phyloP scores from a whole-genome alignment of 345 rosid species.

The Aurinia saxatilis region DNA sequence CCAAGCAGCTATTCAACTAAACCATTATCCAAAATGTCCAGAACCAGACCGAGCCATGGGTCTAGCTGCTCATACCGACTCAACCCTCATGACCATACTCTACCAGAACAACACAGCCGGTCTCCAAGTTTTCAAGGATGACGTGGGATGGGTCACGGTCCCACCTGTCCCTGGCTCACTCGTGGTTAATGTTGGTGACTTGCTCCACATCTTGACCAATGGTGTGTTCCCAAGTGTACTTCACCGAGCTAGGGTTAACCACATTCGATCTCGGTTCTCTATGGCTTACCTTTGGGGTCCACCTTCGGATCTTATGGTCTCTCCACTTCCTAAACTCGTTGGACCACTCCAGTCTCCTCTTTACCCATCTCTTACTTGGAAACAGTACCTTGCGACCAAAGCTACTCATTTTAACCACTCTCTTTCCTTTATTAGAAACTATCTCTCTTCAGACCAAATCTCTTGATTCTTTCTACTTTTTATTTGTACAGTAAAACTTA shows the following conservation, averaged over 20 bases:
- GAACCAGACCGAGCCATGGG: constrained; percentile 95
- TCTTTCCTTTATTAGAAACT: constrained; percentile 25
- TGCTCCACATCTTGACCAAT: constrained; percentile 76
- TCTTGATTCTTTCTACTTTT: background rate
- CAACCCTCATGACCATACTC: constrained; percentile 71
- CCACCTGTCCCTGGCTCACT: constrained; percentile 57
- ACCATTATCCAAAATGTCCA: constrained; percentile 81
- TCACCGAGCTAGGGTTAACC: constrained; percentile 80
- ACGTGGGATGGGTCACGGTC: constrained; percentile 64
- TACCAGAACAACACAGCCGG: constrained; percentile 66
- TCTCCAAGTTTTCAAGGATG: constrained; percentile 58
- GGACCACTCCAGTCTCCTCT: constrained; percentile 55
- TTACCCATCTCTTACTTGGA: constrained; percentile 74
- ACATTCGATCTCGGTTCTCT: constrained; percentile 41
- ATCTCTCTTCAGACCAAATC: constrained; percentile 2
- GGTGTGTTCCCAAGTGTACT: constrained; percentile 67
- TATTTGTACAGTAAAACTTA: background rate
- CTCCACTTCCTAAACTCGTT: constrained; percentile 50
- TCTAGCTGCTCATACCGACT: constrained; percentile 82
- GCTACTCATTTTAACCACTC: constrained; percentile 61
- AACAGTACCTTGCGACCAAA: constrained; percentile 65
- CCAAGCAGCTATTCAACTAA: constrained; percentile 56
- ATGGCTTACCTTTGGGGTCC: constrained; percentile 77
- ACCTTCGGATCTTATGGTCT: constrained; percentile 41
- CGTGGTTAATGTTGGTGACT: constrained; percentile 72